These are phyloP conservation scores for Saccharum hybrid DNA, from an alignment of 202 grass and related monocot genomes.

Conservation along the genomic window DNA sequence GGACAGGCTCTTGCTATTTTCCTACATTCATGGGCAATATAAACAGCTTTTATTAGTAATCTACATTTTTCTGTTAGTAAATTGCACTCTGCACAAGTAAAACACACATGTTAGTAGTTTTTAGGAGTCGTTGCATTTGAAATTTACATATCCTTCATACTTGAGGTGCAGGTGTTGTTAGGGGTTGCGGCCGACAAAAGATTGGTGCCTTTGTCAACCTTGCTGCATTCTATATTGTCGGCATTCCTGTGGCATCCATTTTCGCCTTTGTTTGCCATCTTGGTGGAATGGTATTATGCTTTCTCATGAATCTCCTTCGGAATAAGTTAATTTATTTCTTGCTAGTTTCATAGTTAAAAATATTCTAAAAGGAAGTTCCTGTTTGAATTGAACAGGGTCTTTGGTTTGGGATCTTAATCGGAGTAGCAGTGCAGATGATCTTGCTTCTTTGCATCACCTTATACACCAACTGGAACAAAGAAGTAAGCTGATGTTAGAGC, in stretches of 20 bases:
- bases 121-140: not conserved
- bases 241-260: slow-evolving; percentile 39
- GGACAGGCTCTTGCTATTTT: not conserved
- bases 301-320: not conserved
- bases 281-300: slow-evolving; percentile 51
- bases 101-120: not conserved
- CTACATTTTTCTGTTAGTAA: not conserved
- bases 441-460: slow-evolving; percentile 47
- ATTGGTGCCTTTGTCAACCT: slow-evolving; percentile 65
- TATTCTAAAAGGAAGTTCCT: not conserved
- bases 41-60: not conserved
- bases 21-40: too few relatives aligned
- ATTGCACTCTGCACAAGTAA: not conserved
- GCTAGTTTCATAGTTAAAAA: not conserved
- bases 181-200: slow-evolving; percentile 65
- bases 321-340: too few relatives aligned
- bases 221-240: slow-evolving; percentile 55
- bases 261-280: slow-evolving; percentile 59
- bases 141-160: not conserved
- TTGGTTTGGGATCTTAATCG: slow-evolving; percentile 65
- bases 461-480: slow-evolving; percentile 62
- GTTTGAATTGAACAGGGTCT: slow-evolving; percentile 51
- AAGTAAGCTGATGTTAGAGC: slow-evolving; percentile 35
- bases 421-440: slow-evolving; percentile 52
- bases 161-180: slow-evolving; percentile 44